A percentile compares a stretch with the other conserved stretches of the same genome.
These are phyloP conservation scores for Miscanthus lutarioriparius DNA, from an alignment of 176 grass and related monocot genomes.

Conservation along the genomic window DNA sequence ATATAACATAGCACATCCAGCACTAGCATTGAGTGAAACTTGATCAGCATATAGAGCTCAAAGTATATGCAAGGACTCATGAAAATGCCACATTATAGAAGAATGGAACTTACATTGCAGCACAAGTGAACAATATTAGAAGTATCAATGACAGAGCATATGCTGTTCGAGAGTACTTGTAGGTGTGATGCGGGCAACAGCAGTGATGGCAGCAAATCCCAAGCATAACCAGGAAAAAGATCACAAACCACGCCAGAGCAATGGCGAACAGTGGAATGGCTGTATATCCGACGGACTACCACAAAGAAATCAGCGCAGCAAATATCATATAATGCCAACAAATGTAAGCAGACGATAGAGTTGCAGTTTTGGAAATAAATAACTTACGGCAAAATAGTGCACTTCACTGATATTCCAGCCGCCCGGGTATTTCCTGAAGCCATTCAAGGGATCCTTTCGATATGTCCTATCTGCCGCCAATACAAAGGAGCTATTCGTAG, in stretches of 20 bases:
- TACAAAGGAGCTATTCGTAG: conserved; percentile 62
- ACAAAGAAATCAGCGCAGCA: conserved; percentile 15
- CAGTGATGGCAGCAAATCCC: conserved; percentile 65
- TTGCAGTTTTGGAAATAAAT: background rate
- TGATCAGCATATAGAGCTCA: conserved; percentile 27
- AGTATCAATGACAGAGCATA: conserved; percentile 77
- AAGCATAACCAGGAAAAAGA: conserved; percentile 72
- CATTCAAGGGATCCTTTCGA: conserved; percentile 77
- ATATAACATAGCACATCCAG: conserved; percentile 71
- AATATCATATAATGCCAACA: background rate
- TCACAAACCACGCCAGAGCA: conserved; percentile 73
- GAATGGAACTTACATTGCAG: conserved; percentile 74
- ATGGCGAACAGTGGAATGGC: conserved; percentile 70
- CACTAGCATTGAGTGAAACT: conserved; percentile 38
- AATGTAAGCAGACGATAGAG: background rate
- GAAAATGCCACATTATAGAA: background rate
- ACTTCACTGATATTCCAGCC: conserved; percentile 90
- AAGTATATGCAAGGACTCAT: conserved; percentile 27
- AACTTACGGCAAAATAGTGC: conserved; percentile 86
- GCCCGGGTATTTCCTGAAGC: conserved; percentile 63
- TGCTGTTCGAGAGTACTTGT: conserved; percentile 67
- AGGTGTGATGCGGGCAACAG: conserved; percentile 54
- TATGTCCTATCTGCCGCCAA: conserved; percentile 70
- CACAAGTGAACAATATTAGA: conserved; percentile 78
- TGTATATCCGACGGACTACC: conserved; percentile 78